Evolutionary conservation across 1,139 yeast species (phyloP), one percentile per base, ranked within the genome.

Genomic region (Taiozyma sp.): DNA sequence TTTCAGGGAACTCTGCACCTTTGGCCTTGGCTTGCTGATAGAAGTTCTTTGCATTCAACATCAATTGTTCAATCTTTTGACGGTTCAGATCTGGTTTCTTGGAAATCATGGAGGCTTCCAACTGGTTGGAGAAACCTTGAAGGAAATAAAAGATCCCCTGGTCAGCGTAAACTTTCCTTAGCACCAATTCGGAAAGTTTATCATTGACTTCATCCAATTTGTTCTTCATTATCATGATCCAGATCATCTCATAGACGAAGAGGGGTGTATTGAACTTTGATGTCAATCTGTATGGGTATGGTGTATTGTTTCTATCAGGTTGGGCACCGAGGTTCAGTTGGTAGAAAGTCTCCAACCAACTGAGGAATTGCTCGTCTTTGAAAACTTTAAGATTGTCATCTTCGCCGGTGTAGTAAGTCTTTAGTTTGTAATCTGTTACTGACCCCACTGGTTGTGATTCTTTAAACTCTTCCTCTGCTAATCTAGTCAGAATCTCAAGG

Each of bases 401-500:
- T 12, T 43, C 34, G n/a, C 24, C 19, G 3, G 44, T 32, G 8
- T 43, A 52, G 28, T 41, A 52, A 7, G 53, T 50, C 30, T 52
- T 47, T 19, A 53, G 32, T n/a, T 47, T 44, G 27, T 56, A 53
- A 14, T 54, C 58, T 19, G 47, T 42, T 4, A 45, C 32, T 8
- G 43, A 45, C 1, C 43, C 49, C 8, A 53, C 56, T 4, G 51
- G 54, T 10, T 48, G 42, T 6, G 41, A 34, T 6, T 46, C 43
- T n/a, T 39, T 46, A 22, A 40, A 48, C 13, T 54, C 44, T 43
- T 54, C 45, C 44, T 61, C 62, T 1, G 57, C 53, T 4, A 56
- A 27, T 36, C 58, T 54, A 4, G 55, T 52, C 4, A 79, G 56
- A 10, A 78, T 71, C 47, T 73, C 76, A 4, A 81, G 66, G 0